Base-by-base conservation (phyloP, 192 early-diverging fungal species). In the Dissophora ornata region DNA sequence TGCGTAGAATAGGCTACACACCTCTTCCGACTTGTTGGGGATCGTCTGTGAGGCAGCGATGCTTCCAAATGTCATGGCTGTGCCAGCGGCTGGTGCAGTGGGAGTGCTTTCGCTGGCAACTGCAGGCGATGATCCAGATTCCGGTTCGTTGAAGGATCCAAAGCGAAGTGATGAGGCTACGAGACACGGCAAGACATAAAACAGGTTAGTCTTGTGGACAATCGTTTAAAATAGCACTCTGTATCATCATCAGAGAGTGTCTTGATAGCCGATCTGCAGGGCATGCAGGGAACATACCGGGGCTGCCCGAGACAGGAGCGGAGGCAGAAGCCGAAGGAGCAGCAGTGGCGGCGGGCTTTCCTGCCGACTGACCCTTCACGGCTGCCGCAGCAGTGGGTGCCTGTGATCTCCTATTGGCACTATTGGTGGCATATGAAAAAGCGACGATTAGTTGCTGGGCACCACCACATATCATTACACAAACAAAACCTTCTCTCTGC, bases 71-170 rank as follows among this genome's bases (percentile, higher is more conserved):
- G 58, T 62, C 63, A 77, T 61, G 38, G 41, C 48, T 11, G 57
- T 50, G 18, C 58, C 48, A 26, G 63, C 36, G 6, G 80, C 7
- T 13, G 56, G 24, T 7, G 67, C 21, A 61, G 51, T 49, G 13
- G 74, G 44, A 22, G 78, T 50, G 9, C 42, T 58, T 42, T 73
- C 69, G 42, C 42, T 47, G 33, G 56, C 59, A 46, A 56, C 54
- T 13, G 71, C 36, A 30, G 70, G 52, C 9, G 62, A 21, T 16
- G 77, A 64, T 57, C 44, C 52, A 28, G 70, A 54, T 15, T 61
- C 47, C 32, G 81, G 44, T 42, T 85, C 74, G 63, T 79, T 71
- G 51, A 83, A 64, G 2, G 81, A 82, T 52, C 81, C 81, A 65
- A 82, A 82, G 22, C 63, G 70, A 58, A 82, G 74, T 5, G 77